Evolutionary conservation across 2,329 filamentous ascomycete species (phyloP).

Genomic region (Botrytis squamosa): DNA sequence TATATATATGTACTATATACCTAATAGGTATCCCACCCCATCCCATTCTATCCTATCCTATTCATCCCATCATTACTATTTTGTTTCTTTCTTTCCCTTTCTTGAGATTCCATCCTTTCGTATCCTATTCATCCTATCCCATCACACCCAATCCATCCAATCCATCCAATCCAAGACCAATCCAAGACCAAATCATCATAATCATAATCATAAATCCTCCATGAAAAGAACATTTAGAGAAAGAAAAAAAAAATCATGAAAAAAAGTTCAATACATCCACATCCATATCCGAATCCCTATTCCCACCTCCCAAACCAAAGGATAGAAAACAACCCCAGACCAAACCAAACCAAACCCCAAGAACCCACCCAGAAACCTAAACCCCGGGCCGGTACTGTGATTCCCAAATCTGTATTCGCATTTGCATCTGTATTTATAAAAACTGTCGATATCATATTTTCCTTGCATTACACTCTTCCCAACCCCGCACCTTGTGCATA

Average conservation of each 20-base stretch:
- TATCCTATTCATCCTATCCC: neutral
- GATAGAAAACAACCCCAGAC: neutral
- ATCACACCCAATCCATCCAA: neutral
- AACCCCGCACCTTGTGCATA: constrained; percentile 19
- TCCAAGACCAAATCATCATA: neutral
- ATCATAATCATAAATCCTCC: neutral
- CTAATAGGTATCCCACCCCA: neutral
- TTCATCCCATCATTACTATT: neutral
- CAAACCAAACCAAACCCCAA: neutral
- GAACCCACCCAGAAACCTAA: neutral
- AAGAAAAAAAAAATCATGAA: neutral
- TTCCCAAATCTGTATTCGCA: constrained; percentile 5
- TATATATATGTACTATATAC: neutral
- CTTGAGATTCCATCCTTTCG: neutral
- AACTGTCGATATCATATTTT: neutral
- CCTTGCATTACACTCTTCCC: neutral
- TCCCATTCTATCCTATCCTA: neutral
- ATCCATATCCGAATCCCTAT: neutral
- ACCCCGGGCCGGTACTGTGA: neutral
- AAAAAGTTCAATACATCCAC: neutral
- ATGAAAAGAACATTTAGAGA: neutral
- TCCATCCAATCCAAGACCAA: neutral
- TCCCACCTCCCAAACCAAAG: too few relatives aligned
- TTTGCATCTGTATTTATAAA: neutral
- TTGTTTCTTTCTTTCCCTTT: neutral